Evolutionary conservation across 2,329 filamentous ascomycete genomes (phyloP).

Genomic region (Escovopsis weberi): DNA sequence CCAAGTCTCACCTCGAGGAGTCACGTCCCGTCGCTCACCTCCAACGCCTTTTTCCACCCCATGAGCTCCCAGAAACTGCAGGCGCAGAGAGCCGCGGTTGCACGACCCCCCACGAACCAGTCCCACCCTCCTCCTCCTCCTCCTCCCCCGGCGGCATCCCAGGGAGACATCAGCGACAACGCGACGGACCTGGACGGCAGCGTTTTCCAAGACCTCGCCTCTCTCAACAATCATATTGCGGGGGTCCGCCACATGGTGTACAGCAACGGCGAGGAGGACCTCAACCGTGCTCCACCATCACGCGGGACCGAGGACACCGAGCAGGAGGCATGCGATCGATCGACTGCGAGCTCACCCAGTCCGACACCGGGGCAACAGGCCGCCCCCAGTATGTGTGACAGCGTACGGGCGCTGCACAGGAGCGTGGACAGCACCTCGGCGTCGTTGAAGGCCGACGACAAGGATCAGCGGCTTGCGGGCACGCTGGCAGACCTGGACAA

Average conservation of each 20-base stretch:
- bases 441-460: slow-evolving; percentile 42
- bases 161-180: slow-evolving; percentile 22
- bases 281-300: slow-evolving; percentile 50
- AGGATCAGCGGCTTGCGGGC: slow-evolving; percentile 38
- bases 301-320: slow-evolving; percentile 72
- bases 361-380: slow-evolving; percentile 46
- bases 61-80: slow-evolving; percentile 95
- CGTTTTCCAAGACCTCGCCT: slow-evolving; percentile 33
- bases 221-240: slow-evolving; percentile 33
- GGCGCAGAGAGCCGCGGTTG: slow-evolving; percentile 58
- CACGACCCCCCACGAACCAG: slow-evolving; percentile 28
- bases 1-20: slow-evolving; percentile 59
- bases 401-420: slow-evolving; percentile 59
- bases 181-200: slow-evolving; percentile 31
- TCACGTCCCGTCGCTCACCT: slow-evolving; percentile 79
- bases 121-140: slow-evolving; percentile 17
- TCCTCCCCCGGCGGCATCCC: slow-evolving; percentile 3
- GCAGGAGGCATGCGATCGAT: slow-evolving; percentile 51
- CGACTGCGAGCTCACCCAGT: slow-evolving; percentile 46
- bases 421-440: slow-evolving; percentile 14
- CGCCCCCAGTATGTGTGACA: slow-evolving; percentile 56
- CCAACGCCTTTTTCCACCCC: slow-evolving; percentile 84
- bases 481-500: slow-evolving; percentile 10
- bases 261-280: slow-evolving; percentile 25
- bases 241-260: slow-evolving; percentile 14